These are phyloP conservation scores for Russula earlei DNA, from an alignment of 768 basidiomycete species.

Conservation along the genomic window DNA sequence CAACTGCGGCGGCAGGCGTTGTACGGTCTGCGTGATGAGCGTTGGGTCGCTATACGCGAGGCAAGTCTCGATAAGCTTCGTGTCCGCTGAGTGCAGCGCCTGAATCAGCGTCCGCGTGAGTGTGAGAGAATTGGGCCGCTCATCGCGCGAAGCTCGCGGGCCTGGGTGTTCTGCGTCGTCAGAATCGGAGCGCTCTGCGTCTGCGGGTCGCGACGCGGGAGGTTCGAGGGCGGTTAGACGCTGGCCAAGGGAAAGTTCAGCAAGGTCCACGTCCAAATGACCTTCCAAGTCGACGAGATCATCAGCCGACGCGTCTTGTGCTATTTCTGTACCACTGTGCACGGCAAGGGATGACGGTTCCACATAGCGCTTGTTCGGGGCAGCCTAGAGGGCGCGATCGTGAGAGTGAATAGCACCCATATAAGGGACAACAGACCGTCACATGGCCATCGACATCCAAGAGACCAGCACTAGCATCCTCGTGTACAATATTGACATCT, in stretches of 20 bases:
- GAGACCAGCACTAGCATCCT: conserved; percentile 29
- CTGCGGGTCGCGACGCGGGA: conserved; percentile 28
- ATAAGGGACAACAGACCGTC: neutral
- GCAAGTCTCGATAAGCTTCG: conserved; percentile 78
- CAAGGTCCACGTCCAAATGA: conserved; percentile 70
- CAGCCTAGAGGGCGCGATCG: conserved; percentile 26
- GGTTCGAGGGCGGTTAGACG: conserved; percentile 69
- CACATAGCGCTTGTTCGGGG: conserved; percentile 54
- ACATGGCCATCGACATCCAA: conserved; percentile 19
- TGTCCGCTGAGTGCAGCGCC: conserved; percentile 91
- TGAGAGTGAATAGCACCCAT: neutral
- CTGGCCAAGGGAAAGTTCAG: conserved; percentile 88
- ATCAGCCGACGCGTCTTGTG: conserved; percentile 45
- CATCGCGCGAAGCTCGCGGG: conserved; percentile 23
- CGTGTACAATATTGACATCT: conserved; percentile 33
- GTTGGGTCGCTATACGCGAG: conserved; percentile 71
- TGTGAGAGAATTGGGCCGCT: conserved; percentile 59
- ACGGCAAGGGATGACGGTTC: conserved; percentile 55
- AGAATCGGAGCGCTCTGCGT: conserved; percentile 34
- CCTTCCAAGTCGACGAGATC: conserved; percentile 54
- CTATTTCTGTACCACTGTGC: conserved; percentile 55
- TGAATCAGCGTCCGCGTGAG: conserved; percentile 92
- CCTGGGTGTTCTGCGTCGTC: conserved; percentile 34
- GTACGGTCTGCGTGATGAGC: conserved; percentile 81
- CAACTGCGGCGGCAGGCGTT: conserved; percentile 75